Base-by-base conservation (phyloP, 768 basidiomycete genomes). In the Candolleomyces efflorescens region DNA sequence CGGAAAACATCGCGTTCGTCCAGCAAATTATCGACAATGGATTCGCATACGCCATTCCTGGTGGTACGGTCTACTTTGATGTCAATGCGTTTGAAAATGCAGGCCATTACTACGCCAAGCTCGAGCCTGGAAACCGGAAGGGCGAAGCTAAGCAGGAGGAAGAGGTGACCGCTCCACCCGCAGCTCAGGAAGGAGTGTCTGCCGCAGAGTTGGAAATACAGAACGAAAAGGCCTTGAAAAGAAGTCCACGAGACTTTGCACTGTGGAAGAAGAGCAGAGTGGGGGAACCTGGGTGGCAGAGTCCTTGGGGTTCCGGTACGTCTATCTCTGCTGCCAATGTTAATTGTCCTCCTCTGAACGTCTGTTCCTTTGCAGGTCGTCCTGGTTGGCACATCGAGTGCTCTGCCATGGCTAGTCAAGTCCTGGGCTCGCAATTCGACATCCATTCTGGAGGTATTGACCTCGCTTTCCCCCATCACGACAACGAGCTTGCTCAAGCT, bases 381-480 rank as follows among this genome's bases (percentile, higher is more conserved):
- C 96, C 96, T 4, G 96, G 96, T 15, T 99, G 96, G 96, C 96
- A 99, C 71, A 98, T 99, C 59, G 96, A 99, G 70, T 99, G 96
- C 73, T 95, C 92, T 3, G 96, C 97, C 38, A 99, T 99, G 96
- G 96, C 95, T 17, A 90, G 86, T 63, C 93, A 89, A 36, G 78
- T 98, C 48, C 77, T 98, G 44, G 95, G 95, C 2, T 81, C 86
- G 55, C 89, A 86, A 58, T 92, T 99, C 87, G 97, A 99, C 71
- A 94, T 99, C 60, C 97, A 99, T 70, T 97, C 94, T 9, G 97
- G 97, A 51, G 97, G 97, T 5, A 87, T 93, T 44, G 97, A 99
- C 74, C 79, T 99, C 45, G 92, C 93, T n/a, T 99, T 99, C 75
- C 97, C 97, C 3, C 97, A 99, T 74, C 97, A 99, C 68, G 97